A percentile compares a stretch with the other conserved stretches of the same genome.
phyloP scores from a whole-genome alignment of 1,284 basidiomycete species.

The Cryptococcus hybrid region DNA sequence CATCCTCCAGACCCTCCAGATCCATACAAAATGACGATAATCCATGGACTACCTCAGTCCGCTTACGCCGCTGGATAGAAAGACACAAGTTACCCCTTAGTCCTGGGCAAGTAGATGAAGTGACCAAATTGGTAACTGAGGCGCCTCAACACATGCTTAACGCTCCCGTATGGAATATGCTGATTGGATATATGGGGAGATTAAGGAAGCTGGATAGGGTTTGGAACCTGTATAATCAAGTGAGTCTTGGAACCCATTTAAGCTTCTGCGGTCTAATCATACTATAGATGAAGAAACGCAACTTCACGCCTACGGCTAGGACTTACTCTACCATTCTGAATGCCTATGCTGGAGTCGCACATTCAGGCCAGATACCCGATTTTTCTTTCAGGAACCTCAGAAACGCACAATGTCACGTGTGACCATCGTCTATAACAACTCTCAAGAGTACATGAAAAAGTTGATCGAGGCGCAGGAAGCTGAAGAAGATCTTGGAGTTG shows the following conservation, averaged over 20 bases:
- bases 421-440: slow-evolving; percentile 36
- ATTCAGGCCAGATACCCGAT: slow-evolving; percentile 9
- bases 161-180: slow-evolving; percentile 42
- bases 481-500: background rate
- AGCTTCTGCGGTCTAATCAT: background rate
- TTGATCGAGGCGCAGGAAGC: background rate
- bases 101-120: slow-evolving; percentile 21
- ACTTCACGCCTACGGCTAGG: slow-evolving; percentile 34
- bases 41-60: slow-evolving; percentile 15
- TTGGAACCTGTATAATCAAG: slow-evolving; percentile 43
- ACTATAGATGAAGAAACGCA: slow-evolving; percentile 48
- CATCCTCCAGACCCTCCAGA: background rate
- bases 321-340: slow-evolving; percentile 47
- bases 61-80: slow-evolving; percentile 23
- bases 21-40: slow-evolving; percentile 3
- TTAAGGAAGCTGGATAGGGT: slow-evolving; percentile 34
- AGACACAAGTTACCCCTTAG: slow-evolving; percentile 18
- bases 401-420: slow-evolving; percentile 34
- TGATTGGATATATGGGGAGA: slow-evolving; percentile 36
- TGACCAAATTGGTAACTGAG: slow-evolving; percentile 24
- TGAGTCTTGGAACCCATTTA: slow-evolving; percentile 16
- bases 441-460: slow-evolving; percentile 29
- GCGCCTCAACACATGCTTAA: slow-evolving; percentile 29
- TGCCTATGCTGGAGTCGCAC: slow-evolving; percentile 35
- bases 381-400: slow-evolving; percentile 15